phyloP scores from a whole-genome alignment of 163 green algal species.

The Chloromonas sp. region DNA sequence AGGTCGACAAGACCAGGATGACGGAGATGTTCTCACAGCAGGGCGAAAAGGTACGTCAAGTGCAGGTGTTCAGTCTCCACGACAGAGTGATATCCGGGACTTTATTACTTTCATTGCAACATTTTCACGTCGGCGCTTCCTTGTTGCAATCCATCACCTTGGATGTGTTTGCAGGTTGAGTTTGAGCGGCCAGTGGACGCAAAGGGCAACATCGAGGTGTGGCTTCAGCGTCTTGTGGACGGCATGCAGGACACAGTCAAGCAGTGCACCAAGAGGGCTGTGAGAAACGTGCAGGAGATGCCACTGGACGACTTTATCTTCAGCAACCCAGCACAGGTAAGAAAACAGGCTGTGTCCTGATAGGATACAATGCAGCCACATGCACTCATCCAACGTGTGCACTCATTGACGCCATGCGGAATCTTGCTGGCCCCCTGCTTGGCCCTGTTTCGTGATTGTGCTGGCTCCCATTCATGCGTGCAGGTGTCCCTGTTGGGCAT shows the following conservation, averaged over 20 bases:
- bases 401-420: too few species aligned
- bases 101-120: too few species aligned
- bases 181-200: constrained; percentile 72
- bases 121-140: too few species aligned
- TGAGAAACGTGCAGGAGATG: constrained; percentile 70
- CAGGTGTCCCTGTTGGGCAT: constrained; percentile 88
- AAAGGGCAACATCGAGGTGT: constrained; percentile 85
- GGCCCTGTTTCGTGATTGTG: too few species aligned
- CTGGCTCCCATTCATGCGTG: too few species aligned
- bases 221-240: constrained; percentile 87
- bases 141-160: too few species aligned
- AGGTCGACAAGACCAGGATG: constrained; percentile 77
- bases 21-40: constrained; percentile 84
- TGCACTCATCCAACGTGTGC: too few species aligned
- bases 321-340: constrained; percentile 57
- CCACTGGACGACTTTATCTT: constrained; percentile 85
- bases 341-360: too few species aligned
- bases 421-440: constrained; percentile 23
- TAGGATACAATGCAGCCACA: too few species aligned
- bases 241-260: constrained; percentile 78
- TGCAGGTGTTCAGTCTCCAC: too few species aligned
- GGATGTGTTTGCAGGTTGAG: constrained; percentile 32
- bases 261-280: constrained; percentile 68
- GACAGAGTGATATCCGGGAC: too few species aligned
- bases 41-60: constrained; percentile 53